These are phyloP conservation scores for Epichloe scottii DNA, from an alignment of 2,329 filamentous ascomycete species.

Conservation along the genomic window DNA sequence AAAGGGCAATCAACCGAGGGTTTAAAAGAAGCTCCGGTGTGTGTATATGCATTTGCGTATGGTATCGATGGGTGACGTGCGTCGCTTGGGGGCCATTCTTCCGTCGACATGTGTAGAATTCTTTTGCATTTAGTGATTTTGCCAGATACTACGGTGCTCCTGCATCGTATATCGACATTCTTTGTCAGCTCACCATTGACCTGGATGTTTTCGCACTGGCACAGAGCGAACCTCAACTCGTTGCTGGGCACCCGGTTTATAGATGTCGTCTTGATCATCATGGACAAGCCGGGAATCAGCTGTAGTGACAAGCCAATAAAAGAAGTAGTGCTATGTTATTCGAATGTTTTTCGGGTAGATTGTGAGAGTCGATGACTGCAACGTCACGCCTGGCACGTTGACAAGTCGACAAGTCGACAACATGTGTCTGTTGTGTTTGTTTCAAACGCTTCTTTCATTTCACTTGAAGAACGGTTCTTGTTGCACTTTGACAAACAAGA, in stretches of 20 bases:
- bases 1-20: neutral
- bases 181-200: constrained; percentile 31
- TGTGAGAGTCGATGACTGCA: neutral
- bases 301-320: constrained; percentile 36
- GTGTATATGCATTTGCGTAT: no score
- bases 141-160: constrained; percentile 23
- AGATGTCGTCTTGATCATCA: constrained; percentile 42
- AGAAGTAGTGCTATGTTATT: neutral
- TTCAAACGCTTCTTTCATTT: no score
- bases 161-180: constrained; percentile 34
- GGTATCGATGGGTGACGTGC: neutral
- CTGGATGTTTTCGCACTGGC: constrained; percentile 45
- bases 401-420: neutral
- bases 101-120: neutral
- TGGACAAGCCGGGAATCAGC: constrained; percentile 45
- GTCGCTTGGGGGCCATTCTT: neutral
- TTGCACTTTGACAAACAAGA: no score
- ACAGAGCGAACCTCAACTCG: constrained; percentile 35
- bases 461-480: no score
- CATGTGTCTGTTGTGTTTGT: no score
- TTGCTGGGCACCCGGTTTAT: constrained; percentile 44
- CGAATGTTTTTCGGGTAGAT: neutral
- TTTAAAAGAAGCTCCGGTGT: no score
- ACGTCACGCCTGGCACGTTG: neutral
- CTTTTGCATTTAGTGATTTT: constrained; percentile 8